phyloP scores from a whole-genome alignment of 768 basidiomycete species.

The Boletus coccyginus region DNA sequence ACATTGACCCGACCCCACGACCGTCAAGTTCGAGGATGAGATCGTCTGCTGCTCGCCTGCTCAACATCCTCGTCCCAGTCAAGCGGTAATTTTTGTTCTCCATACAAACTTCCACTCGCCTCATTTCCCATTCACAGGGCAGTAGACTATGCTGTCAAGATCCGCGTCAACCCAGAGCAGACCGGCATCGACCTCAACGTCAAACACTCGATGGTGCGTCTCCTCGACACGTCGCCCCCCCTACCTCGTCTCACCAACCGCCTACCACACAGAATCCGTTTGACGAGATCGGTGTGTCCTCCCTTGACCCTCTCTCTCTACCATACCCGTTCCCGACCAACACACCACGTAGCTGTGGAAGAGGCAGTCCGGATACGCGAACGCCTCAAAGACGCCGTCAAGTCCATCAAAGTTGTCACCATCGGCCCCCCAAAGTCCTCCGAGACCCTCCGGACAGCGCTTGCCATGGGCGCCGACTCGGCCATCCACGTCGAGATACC shows the following conservation, averaged over 20 bases:
- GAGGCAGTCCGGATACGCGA: conserved; percentile 96
- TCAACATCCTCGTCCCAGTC: conserved; percentile 92
- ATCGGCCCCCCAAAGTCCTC: conserved; percentile 88
- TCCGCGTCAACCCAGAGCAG: conserved; percentile 92
- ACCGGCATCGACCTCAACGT: conserved; percentile 96
- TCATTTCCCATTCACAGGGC: conserved; percentile 46
- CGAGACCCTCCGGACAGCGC: conserved; percentile 91
- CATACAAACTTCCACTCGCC: not conserved
- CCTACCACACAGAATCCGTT: conserved; percentile 80
- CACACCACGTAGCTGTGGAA: conserved; percentile 69
- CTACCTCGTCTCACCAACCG: not conserved
- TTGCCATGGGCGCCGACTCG: conserved; percentile 97
- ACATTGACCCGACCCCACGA: conserved; percentile 10
- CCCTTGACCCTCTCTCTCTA: not conserved
- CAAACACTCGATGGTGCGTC: conserved; percentile 95
- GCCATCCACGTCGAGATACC: conserved; percentile 88
- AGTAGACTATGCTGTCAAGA: conserved; percentile 98
- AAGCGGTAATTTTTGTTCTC: conserved; percentile 57
- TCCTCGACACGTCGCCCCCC: not conserved
- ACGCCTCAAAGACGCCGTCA: conserved; percentile 68
- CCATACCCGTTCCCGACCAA: not conserved
- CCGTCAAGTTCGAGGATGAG: conserved; percentile 50
- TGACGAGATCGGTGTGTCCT: conserved; percentile 86
- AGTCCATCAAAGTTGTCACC: conserved; percentile 89
- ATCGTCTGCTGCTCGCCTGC: conserved; percentile 63